phyloP scores from a whole-genome alignment of 2,329 filamentous ascomycete species.

The Aspergillus neoniger region DNA sequence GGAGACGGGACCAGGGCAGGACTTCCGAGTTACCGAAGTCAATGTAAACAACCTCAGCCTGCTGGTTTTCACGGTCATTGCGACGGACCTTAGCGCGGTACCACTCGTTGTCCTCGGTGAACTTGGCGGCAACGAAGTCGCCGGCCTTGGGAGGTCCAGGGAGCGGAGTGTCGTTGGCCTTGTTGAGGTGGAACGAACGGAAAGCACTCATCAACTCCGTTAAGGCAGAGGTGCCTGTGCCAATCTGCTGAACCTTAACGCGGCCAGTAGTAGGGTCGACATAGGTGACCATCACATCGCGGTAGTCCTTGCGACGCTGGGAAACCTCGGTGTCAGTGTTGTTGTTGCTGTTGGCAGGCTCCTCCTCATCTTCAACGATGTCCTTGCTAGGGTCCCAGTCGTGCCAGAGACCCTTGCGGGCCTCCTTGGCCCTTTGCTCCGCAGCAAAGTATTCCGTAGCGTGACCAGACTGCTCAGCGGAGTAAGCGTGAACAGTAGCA shows the following conservation, averaged over 20 bases:
- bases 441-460: conserved; percentile 83
- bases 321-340: conserved; percentile 58
- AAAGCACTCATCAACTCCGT: conserved; percentile 89
- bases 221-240: conserved; percentile 79
- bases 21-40: conserved; percentile 96
- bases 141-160: conserved; percentile 81
- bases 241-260: conserved; percentile 89
- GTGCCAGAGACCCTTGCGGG: conserved; percentile 83
- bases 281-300: conserved; percentile 89
- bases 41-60: conserved; percentile 88
- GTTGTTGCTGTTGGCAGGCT: conserved; percentile 50
- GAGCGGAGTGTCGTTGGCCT: conserved; percentile 74
- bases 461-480: conserved; percentile 92
- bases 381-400: conserved; percentile 93
- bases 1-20: conserved; percentile 79
- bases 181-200: conserved; percentile 83
- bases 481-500: conserved; percentile 89
- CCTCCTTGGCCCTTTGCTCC: conserved; percentile 86
- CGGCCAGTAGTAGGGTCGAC: conserved; percentile 74
- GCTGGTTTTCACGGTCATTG: conserved; percentile 87
- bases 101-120: conserved; percentile 87
- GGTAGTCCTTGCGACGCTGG: conserved; percentile 81
- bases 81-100: conserved; percentile 88
- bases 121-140: conserved; percentile 87
- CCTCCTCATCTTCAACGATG: conserved; percentile 59